phyloP scores from a whole-genome alignment of 768 basidiomycete genomes.

The Gelatoporia subvermispora region DNA sequence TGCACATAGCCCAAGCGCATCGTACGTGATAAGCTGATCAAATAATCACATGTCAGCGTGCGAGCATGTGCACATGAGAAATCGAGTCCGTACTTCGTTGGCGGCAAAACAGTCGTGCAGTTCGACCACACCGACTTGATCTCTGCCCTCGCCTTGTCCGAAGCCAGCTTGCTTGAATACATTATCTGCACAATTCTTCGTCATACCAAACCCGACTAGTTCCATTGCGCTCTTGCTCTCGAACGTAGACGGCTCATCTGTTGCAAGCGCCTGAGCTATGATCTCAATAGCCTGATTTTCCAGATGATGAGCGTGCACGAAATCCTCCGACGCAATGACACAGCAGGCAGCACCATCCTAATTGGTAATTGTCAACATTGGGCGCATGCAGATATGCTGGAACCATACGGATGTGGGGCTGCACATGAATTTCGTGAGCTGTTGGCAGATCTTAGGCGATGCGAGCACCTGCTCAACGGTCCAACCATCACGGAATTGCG shows the following conservation, averaged over 20 bases:
- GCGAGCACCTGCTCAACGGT: conserved; percentile 63
- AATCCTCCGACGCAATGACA: conserved; percentile 73
- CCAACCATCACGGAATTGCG: conserved; percentile 81
- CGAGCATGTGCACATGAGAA: neutral
- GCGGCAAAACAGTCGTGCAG: conserved; percentile 84
- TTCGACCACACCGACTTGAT: conserved; percentile 80
- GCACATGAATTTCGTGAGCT: conserved; percentile 82
- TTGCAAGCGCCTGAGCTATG: conserved; percentile 57
- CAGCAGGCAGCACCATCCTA: conserved; percentile 76
- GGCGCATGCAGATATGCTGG: neutral
- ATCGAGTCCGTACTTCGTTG: conserved; percentile 54
- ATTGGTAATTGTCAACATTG: neutral
- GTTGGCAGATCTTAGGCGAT: conserved; percentile 63
- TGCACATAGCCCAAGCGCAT: conserved; percentile 70
- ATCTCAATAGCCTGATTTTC: conserved; percentile 89
- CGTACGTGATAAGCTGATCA: conserved; percentile 69
- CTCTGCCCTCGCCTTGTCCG: conserved; percentile 51
- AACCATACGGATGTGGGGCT: conserved; percentile 68
- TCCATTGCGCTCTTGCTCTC: conserved; percentile 72
- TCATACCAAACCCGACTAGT: conserved; percentile 77
- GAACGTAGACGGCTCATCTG: conserved; percentile 62
- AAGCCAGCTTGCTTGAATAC: conserved; percentile 73
- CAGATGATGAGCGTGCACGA: conserved; percentile 64
- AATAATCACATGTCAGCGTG: neutral
- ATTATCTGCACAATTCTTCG: conserved; percentile 59